Evolutionary conservation across 2,329 filamentous ascomycete species (phyloP).

Genomic region (Sclerotinia minor): DNA sequence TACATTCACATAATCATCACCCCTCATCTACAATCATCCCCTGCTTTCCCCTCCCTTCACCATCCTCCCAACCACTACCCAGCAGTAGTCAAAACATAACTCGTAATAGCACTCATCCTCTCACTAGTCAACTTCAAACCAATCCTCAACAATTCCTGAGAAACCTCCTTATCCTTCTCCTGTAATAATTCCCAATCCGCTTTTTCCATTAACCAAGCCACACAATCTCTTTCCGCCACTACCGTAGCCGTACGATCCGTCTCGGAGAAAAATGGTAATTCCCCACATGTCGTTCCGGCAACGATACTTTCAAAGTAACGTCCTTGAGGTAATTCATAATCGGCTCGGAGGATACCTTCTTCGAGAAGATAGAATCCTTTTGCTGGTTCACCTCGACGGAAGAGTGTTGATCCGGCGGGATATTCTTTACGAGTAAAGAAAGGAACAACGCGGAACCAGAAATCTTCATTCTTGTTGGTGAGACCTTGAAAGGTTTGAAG

Average conservation of each 20-base stretch:
- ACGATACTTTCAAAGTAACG: slow-evolving; percentile 88
- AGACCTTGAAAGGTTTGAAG: slow-evolving; percentile 93
- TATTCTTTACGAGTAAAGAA: slow-evolving; percentile 75
- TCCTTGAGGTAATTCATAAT: slow-evolving; percentile 90
- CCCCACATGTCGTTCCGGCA: slow-evolving; percentile 90
- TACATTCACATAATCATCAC: background rate
- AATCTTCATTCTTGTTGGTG: slow-evolving; percentile 84
- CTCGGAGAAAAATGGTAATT: slow-evolving; percentile 93
- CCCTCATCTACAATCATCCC: background rate
- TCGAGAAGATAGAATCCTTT: slow-evolving; percentile 90
- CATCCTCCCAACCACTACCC: slow-evolving; percentile 34
- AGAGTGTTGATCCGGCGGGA: slow-evolving; percentile 69
- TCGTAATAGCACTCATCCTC: slow-evolving; percentile 74
- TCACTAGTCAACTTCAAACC: slow-evolving; percentile 94
- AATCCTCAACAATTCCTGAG: slow-evolving; percentile 79
- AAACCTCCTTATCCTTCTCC: slow-evolving; percentile 70
- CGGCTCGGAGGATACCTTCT: slow-evolving; percentile 81
- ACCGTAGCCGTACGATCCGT: slow-evolving; percentile 86
- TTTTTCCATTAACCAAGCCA: slow-evolving; percentile 77
- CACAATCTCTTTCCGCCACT: slow-evolving; percentile 75
- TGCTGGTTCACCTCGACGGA: slow-evolving; percentile 72
- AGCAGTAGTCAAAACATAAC: slow-evolving; percentile 48
- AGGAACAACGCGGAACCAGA: slow-evolving; percentile 79
- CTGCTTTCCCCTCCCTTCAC: background rate
- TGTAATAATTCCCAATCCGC: slow-evolving; percentile 74